A percentile compares a stretch with the other conserved stretches of the same genome.
Evolutionary conservation across 202 grass and related monocot genomes (phyloP).

Genomic region (Hordeum pubiflorum): DNA sequence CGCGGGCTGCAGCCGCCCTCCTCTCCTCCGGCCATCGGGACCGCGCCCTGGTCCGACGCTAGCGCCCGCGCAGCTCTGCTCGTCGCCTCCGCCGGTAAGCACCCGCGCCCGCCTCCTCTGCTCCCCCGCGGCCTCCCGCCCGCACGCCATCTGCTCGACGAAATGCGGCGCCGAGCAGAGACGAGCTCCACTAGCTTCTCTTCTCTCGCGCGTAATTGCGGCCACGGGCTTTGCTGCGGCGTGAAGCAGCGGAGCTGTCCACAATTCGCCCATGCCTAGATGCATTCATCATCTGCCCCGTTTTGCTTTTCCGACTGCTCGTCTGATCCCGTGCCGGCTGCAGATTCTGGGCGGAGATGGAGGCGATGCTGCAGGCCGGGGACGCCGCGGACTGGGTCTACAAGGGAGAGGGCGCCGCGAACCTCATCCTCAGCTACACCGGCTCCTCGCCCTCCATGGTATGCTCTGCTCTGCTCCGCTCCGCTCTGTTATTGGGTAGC

Average conservation of each 20-base stretch:
- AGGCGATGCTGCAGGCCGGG: conserved; percentile 30
- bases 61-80: background rate
- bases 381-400: conserved; percentile 79
- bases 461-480: conserved; percentile 11
- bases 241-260: background rate
- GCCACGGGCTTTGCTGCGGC: background rate
- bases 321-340: background rate
- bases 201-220: background rate
- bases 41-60: background rate
- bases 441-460: conserved; percentile 67
- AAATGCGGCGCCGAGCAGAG: conserved; percentile 13
- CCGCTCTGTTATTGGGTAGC: background rate
- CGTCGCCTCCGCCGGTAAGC: conserved; percentile 25
- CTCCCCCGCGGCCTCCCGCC: background rate
- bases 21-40: background rate
- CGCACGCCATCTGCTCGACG: conserved; percentile 16
- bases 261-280: background rate
- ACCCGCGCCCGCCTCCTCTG: background rate
- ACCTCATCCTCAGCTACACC: conserved; percentile 74
- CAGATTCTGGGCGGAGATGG: conserved; percentile 32
- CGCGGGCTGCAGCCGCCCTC: background rate
- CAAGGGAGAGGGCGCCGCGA: conserved; percentile 88
- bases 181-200: background rate
- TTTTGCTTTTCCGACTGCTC: background rate
- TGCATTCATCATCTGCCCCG: background rate